These are phyloP conservation scores for Xerophyta viscosa DNA, from an alignment of 106 monocot genomes.

Conservation along the genomic window DNA sequence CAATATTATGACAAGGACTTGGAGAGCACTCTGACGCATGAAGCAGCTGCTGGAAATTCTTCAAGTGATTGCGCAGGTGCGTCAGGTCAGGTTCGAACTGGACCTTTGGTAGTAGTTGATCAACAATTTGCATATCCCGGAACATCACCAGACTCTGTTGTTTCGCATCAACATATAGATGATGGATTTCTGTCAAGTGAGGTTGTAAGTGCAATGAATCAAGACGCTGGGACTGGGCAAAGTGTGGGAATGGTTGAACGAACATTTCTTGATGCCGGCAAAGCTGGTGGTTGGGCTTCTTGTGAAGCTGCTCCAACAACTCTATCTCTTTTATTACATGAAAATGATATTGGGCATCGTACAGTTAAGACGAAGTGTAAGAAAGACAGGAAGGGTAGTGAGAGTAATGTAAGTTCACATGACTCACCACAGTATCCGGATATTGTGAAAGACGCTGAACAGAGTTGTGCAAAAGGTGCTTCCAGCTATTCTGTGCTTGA, in stretches of 20 bases:
- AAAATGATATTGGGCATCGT: background rate
- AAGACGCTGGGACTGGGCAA: conserved; percentile 12
- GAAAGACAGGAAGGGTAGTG: conserved; percentile 6
- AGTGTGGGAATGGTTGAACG: background rate
- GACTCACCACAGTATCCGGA: conserved; percentile 9
- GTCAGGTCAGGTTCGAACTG: too few relatives aligned
- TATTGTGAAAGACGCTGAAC: conserved; percentile 14
- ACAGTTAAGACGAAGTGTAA: conserved; percentile 2
- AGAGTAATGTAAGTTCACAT: conserved; percentile 5
- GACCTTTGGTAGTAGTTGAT: conserved; percentile 10
- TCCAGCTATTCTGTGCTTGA: conserved; percentile 8
- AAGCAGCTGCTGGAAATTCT: conserved; percentile 33
- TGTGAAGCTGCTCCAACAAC: background rate
- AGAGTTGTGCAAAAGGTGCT: conserved; percentile 9
- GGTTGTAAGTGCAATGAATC: conserved; percentile 10
- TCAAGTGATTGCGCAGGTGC: conserved; percentile 1
- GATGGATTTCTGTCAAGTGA: conserved; percentile 14
- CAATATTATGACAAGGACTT: conserved; percentile 50
- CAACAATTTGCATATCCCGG: conserved; percentile 21
- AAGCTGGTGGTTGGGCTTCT: background rate
- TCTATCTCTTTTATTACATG: background rate
- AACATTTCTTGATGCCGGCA: background rate
- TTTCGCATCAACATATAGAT: conserved; percentile 36
- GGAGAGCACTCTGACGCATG: conserved; percentile 70
- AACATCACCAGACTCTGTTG: conserved; percentile 69